Base-by-base conservation (phyloP, 2,329 filamentous ascomycete genomes). In the Aspergillus luchuensis region DNA sequence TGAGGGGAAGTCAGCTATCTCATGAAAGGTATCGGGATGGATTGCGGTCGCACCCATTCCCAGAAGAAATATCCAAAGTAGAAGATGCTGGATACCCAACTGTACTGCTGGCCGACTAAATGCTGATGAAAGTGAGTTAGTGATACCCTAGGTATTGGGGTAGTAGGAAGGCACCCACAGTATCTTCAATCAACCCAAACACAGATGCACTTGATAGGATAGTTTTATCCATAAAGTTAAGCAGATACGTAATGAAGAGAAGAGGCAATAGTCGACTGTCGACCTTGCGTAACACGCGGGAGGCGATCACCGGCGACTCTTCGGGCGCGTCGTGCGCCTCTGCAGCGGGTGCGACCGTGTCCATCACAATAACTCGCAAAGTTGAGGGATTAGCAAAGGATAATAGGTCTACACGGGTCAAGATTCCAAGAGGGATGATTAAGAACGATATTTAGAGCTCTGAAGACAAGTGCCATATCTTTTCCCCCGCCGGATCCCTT, bases 161-260 rank as follows among this genome's bases (percentile, higher is more conserved):
- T 10, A 4, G 8, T 30, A 8, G 3, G 4, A 13, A 33, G 11
- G 30, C 41, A 41, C 58, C 30, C 51, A 72, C 70, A 5, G 69
- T 72, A 65, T 85, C 84, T 1, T 83, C 72, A 5, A 75, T 74
- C n/a, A 86, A 67, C 0, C 83, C 84, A 64, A 87, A 87, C 0
- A 87, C 83, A 4, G 83, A 77, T 0, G 85, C 84, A 60, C 80
- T 84, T 0, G 82, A 84, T 1, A 86, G 69, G 58, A 84, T 84
- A 0, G 81, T 81, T 68, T 88, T 88, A 71, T 88, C 85, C 78
- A 87, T 85, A 59, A 87, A 87, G 66, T 86, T 85, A 63, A 87
- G 70, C 74, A 82, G 82, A 67, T 87, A 87, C 0, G 82, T 85
- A 45, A 82, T 64, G 61, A 87, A 86, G 8, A 87, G 71, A 10